phyloP scores from a whole-genome alignment of 2,329 filamentous ascomycete species.

The Fusarium mangiferae region DNA sequence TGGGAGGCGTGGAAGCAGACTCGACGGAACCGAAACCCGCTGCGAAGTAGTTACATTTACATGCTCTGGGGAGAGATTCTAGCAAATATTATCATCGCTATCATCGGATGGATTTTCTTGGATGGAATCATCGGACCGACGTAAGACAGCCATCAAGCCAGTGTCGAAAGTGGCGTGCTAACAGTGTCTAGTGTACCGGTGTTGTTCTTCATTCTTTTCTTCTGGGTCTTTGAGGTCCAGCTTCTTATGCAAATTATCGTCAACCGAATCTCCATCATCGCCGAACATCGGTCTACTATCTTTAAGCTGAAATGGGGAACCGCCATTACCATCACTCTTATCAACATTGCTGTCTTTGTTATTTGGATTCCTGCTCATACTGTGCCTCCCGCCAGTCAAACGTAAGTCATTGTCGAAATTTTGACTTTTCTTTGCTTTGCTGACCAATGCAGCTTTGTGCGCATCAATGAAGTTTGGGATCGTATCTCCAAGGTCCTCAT shows the following conservation, averaged over 20 bases:
- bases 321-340: constrained; percentile 55
- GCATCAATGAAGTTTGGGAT: constrained; percentile 63
- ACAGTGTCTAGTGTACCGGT: constrained; percentile 43
- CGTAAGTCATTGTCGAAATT: constrained; percentile 29
- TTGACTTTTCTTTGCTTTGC: not conserved
- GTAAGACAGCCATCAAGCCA: constrained; percentile 22
- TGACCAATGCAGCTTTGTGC: constrained; percentile 44
- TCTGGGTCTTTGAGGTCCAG: constrained; percentile 60
- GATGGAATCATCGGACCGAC: constrained; percentile 47
- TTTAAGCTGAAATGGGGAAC: constrained; percentile 58
- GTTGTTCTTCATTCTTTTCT: constrained; percentile 50
- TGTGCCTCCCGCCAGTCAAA: constrained; percentile 51
- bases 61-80: constrained; percentile 59
- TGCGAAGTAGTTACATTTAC: constrained; percentile 53
- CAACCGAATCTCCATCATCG: constrained; percentile 62
- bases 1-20: constrained; percentile 57
- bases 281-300: constrained; percentile 53
- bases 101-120: constrained; percentile 55
- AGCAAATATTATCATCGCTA: constrained; percentile 51
- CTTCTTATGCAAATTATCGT: constrained; percentile 65
- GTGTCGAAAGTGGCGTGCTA: not conserved
- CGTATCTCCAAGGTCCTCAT: constrained; percentile 63
- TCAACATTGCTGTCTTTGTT: constrained; percentile 64
- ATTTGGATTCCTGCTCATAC: constrained; percentile 64
- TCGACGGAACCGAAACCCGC: constrained; percentile 47